These are phyloP conservation scores for Microsporum audouinii DNA, from an alignment of 2,329 filamentous ascomycete species.

Conservation along the genomic window DNA sequence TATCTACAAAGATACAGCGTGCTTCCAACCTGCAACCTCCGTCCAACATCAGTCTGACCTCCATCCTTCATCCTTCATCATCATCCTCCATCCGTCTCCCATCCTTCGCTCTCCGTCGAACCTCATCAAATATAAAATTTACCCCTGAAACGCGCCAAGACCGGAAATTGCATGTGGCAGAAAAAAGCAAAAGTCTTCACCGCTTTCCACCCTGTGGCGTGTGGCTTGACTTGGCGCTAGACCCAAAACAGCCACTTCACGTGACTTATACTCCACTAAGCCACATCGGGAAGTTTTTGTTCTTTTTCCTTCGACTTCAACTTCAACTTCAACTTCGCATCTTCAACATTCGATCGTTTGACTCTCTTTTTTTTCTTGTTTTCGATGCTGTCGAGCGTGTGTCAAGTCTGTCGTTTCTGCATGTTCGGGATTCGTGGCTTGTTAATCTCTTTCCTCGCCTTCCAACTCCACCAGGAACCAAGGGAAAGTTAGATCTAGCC, in stretches of 20 bases:
- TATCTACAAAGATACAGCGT: too few relatives aligned
- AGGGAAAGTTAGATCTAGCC: constrained; percentile 3
- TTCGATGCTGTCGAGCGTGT: neutral
- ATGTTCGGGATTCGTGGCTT: neutral
- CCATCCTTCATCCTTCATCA: too few relatives aligned
- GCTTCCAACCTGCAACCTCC: too few relatives aligned
- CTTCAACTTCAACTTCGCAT: neutral
- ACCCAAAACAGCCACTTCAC: neutral
- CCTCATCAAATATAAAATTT: neutral
- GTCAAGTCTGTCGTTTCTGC: neutral
- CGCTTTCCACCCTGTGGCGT: neutral
- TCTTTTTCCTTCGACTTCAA: neutral
- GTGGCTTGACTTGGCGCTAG: neutral
- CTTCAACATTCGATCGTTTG: neutral
- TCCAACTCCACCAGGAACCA: neutral
- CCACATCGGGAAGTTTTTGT: neutral
- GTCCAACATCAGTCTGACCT: too few relatives aligned
- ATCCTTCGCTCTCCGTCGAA: neutral
- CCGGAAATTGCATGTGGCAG: neutral
- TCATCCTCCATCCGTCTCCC: neutral
- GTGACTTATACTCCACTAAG: neutral
- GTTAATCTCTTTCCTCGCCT: neutral
- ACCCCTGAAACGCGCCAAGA: constrained; percentile 1
- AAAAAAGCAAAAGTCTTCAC: neutral
- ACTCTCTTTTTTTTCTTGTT: neutral